These are phyloP conservation scores for Blastomyces gilchristii DNA, from an alignment of 2,329 filamentous ascomycete genomes.

Conservation along the genomic window DNA sequence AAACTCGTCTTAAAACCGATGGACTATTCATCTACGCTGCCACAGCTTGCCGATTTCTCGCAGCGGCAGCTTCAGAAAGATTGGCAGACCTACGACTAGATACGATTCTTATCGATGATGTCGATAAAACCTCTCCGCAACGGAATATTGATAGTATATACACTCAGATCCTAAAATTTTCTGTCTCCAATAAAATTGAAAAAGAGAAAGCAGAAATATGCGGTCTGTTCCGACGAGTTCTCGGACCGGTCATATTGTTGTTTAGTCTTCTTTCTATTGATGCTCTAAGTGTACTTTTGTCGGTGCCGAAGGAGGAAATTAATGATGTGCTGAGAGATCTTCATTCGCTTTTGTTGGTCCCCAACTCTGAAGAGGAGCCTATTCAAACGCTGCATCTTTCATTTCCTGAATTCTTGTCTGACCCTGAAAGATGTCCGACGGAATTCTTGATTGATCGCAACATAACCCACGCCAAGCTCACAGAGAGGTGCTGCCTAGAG, in stretches of 20 bases:
- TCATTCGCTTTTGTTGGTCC: conserved; percentile 13
- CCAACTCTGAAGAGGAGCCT: conserved; percentile 4
- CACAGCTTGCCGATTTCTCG: conserved; percentile 22
- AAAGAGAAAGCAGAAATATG: conserved; percentile 3
- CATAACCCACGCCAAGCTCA: conserved; percentile 21
- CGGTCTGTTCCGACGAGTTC: conserved; percentile 11
- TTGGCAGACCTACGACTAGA: conserved; percentile 5
- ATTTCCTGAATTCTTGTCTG: conserved; percentile 23
- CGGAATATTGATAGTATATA: conserved; percentile 17
- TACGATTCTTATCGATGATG: conserved; percentile 2
- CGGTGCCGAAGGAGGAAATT: conserved; percentile 8
- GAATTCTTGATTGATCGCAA: conserved; percentile 24
- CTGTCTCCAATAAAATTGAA: conserved; percentile 7
- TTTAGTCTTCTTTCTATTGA: conserved; percentile 12
- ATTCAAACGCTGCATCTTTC: conserved; percentile 18
- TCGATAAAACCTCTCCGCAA: conserved; percentile 2
- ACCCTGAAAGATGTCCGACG: conserved; percentile 12
- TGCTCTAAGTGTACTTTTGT: conserved; percentile 6
- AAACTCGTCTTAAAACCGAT: conserved; percentile 21
- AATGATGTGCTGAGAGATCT: conserved; percentile 4
- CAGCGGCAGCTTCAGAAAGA: conserved; percentile 14
- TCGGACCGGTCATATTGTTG: conserved; percentile 16
- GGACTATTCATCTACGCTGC: conserved; percentile 25
- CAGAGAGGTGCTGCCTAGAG: conserved; percentile 19
- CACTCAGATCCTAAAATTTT: conserved; percentile 11